Evolutionary conservation across 1,284 basidiomycete species (phyloP).

Genomic region (Ganoderma resinaceum): DNA sequence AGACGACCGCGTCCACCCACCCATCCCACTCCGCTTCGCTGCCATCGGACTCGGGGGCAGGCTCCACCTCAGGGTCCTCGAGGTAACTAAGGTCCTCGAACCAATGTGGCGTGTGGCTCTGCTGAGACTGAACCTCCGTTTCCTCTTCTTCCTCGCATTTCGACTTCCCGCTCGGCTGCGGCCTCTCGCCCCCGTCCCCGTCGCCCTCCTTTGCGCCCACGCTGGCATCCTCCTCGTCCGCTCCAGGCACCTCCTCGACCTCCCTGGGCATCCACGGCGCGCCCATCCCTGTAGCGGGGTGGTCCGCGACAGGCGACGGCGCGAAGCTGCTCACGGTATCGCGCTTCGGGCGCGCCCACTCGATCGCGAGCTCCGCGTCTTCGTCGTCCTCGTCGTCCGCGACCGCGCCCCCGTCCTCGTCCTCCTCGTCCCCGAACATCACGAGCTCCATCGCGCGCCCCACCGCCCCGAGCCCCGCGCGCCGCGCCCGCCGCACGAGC

Average conservation of each 20-base stretch:
- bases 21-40: slow-evolving; percentile 68
- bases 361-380: slow-evolving; percentile 19
- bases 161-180: neutral
- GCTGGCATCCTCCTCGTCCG: neutral
- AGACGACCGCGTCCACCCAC: slow-evolving; percentile 56
- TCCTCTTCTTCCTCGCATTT: neutral
- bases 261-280: neutral
- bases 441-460: slow-evolving; percentile 58
- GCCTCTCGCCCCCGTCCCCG: neutral
- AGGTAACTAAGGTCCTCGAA: slow-evolving; percentile 19
- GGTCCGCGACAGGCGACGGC: slow-evolving; percentile 8
- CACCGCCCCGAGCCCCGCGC: slow-evolving; percentile 61
- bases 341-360: slow-evolving; percentile 24
- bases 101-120: slow-evolving; percentile 1
- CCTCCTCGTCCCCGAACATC: slow-evolving; percentile 44
- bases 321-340: slow-evolving; percentile 15
- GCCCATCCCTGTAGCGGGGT: neutral
- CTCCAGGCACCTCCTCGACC: slow-evolving; percentile 15
- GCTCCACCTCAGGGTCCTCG: slow-evolving; percentile 36
- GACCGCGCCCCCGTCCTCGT: slow-evolving; percentile 2
- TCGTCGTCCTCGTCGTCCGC: neutral
- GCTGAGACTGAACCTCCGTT: neutral
- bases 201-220: neutral
- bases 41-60: slow-evolving; percentile 49
- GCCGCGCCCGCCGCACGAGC: slow-evolving; percentile 55